phyloP scores from a whole-genome alignment of 164 flowering plant species.

The Magnolia officinalis region DNA sequence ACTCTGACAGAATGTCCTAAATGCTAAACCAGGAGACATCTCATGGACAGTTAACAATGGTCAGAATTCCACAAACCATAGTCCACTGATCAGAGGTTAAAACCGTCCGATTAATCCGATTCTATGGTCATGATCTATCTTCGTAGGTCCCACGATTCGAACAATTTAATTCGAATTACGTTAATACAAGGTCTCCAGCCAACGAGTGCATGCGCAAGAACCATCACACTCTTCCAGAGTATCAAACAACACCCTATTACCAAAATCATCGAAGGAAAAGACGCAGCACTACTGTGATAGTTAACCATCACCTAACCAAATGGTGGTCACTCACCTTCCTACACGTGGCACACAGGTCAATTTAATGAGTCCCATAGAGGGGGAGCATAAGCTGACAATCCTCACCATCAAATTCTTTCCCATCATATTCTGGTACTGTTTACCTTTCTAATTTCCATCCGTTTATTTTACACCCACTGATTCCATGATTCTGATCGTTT shows the following conservation, averaged over 20 bases:
- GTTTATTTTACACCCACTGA: not conserved
- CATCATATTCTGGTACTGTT: not conserved
- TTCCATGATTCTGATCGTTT: not conserved
- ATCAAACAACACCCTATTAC: not conserved
- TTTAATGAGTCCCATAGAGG: not conserved
- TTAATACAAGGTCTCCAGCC: too few relatives aligned
- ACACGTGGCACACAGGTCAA: not conserved
- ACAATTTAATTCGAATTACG: too few relatives aligned
- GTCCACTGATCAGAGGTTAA: too few relatives aligned
- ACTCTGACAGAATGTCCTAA: not conserved
- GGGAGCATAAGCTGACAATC: not conserved
- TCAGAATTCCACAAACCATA: too few relatives aligned
- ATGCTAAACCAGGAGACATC: not conserved
- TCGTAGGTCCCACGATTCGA: too few relatives aligned
- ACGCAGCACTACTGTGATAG: not conserved
- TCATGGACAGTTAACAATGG: too few relatives aligned
- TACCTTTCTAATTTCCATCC: not conserved
- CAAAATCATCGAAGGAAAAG: not conserved
- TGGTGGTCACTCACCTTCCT: not conserved
- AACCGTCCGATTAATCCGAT: too few relatives aligned
- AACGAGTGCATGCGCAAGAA: not conserved
- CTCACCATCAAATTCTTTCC: not conserved
- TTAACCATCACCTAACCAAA: not conserved
- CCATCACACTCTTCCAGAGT: not conserved
- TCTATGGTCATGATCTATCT: too few relatives aligned